Evolutionary conservation across 192 early-diverging fungal genomes (phyloP).

Genomic region (Backusella australiensis): DNA sequence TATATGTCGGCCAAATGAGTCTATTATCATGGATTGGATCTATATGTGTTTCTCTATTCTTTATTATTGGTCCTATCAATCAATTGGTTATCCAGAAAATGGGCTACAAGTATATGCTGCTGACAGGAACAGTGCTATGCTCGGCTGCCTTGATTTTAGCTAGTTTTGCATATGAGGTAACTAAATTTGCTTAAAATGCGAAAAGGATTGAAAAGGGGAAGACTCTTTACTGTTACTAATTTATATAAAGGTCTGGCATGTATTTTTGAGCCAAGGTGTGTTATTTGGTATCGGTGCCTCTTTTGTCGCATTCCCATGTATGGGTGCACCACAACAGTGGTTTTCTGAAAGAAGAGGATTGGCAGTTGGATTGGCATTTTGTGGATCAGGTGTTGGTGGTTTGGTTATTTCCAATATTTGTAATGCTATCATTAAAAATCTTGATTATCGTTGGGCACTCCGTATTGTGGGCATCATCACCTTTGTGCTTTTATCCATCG

Average conservation of each 20-base stretch:
- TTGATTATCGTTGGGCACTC: constrained; percentile 65
- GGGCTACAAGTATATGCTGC: constrained; percentile 46
- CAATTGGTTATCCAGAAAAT: constrained; percentile 37
- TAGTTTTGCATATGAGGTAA: constrained; percentile 33
- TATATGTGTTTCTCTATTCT: constrained; percentile 44
- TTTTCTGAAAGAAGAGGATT: constrained; percentile 62
- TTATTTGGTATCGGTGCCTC: constrained; percentile 70
- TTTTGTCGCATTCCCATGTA: constrained; percentile 62
- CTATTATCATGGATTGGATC: constrained; percentile 46
- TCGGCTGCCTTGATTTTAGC: constrained; percentile 42
- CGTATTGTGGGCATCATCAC: constrained; percentile 58
- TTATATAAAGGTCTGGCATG: constrained; percentile 58
- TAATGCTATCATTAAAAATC: constrained; percentile 53
- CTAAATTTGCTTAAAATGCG: background rate
- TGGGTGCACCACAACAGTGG: constrained; percentile 69
- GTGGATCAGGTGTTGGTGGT: constrained; percentile 75
- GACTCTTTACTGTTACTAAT: background rate
- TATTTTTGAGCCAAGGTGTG: constrained; percentile 72
- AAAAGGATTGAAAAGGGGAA: background rate
- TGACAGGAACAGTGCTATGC: constrained; percentile 45
- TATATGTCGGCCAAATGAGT: constrained; percentile 38
- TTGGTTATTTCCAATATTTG: constrained; percentile 59
- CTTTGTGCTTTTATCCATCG: constrained; percentile 38
- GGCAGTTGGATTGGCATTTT: constrained; percentile 68
- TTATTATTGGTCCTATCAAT: constrained; percentile 38